Conservation (phyloP, 169 alveolate genomes). For the Besnoitia besnoiti region DNA sequence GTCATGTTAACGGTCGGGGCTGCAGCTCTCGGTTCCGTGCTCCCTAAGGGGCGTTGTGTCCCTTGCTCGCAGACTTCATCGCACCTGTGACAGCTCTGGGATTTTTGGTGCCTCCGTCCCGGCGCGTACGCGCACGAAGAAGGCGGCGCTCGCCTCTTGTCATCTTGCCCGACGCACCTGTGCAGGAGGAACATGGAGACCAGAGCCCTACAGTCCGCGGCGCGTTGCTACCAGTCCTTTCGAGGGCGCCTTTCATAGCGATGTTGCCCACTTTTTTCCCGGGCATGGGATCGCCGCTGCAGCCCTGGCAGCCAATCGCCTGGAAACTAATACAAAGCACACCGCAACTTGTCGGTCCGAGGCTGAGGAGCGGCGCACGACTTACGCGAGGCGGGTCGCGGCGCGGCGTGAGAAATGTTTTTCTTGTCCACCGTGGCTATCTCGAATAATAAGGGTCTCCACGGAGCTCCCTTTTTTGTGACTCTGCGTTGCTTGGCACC, state of each 20-base stretch:
- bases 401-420: neutral
- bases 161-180: neutral
- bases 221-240: neutral
- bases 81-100: neutral
- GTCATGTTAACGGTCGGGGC: neutral
- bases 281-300: neutral
- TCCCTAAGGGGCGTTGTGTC: neutral
- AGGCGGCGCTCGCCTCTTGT: neutral
- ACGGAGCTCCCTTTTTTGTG: neutral
- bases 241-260: neutral
- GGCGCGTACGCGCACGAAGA: neutral
- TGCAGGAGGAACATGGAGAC: neutral
- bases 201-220: neutral
- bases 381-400: neutral
- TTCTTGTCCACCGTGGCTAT: neutral
- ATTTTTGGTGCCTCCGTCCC: neutral
- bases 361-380: neutral
- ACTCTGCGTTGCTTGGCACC: neutral
- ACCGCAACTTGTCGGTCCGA: no score
- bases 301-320: slow-evolving; percentile 34
- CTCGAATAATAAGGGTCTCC: neutral
- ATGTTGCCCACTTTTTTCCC: neutral
- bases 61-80: neutral
- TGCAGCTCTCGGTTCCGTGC: neutral
- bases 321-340: no score